Evolutionary conservation across 108 stramenopile genomes (phyloP).

Genomic region (Discostella pseudostelligera): DNA sequence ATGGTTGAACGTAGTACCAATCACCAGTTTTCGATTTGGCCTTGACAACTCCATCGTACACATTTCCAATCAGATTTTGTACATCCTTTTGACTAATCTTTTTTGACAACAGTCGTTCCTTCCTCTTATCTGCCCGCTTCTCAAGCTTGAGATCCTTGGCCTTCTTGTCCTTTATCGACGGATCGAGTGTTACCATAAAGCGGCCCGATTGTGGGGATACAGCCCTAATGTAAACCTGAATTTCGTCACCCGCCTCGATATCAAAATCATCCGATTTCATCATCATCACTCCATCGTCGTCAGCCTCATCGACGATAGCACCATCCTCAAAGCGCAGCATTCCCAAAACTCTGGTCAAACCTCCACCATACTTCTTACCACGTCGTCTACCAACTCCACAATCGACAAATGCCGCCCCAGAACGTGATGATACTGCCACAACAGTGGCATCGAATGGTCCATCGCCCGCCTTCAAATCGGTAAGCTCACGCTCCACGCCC

Average conservation of each 20-base stretch:
- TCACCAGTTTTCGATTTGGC: slow-evolving; percentile 72
- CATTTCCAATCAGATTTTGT: slow-evolving; percentile 49
- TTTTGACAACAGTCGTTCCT: slow-evolving; percentile 48
- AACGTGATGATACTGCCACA: slow-evolving; percentile 53
- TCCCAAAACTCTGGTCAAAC: slow-evolving; percentile 55
- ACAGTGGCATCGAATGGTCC: slow-evolving; percentile 72
- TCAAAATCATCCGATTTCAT: slow-evolving; percentile 21
- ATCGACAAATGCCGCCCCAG: slow-evolving; percentile 74
- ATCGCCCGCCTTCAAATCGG: slow-evolving; percentile 59
- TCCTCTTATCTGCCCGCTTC: slow-evolving; percentile 43
- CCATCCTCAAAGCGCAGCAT: slow-evolving; percentile 68
- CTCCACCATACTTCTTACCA: slow-evolving; percentile 43
- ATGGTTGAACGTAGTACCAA: slow-evolving; percentile 83
- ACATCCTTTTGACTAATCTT: slow-evolving; percentile 35
- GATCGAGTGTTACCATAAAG: slow-evolving; percentile 68
- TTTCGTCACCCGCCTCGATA: slow-evolving; percentile 54
- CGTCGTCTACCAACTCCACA: slow-evolving; percentile 61
- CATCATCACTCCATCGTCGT: slow-evolving; percentile 18
- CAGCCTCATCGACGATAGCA: background rate
- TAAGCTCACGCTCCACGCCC: slow-evolving; percentile 25
- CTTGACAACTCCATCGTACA: slow-evolving; percentile 70
- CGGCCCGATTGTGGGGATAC: slow-evolving; percentile 73
- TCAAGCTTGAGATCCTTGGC: slow-evolving; percentile 56
- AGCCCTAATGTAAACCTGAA: slow-evolving; percentile 70
- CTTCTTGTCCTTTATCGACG: slow-evolving; percentile 55